phyloP scores from a whole-genome alignment of 306 rosid genomes.

The Malus fusca region DNA sequence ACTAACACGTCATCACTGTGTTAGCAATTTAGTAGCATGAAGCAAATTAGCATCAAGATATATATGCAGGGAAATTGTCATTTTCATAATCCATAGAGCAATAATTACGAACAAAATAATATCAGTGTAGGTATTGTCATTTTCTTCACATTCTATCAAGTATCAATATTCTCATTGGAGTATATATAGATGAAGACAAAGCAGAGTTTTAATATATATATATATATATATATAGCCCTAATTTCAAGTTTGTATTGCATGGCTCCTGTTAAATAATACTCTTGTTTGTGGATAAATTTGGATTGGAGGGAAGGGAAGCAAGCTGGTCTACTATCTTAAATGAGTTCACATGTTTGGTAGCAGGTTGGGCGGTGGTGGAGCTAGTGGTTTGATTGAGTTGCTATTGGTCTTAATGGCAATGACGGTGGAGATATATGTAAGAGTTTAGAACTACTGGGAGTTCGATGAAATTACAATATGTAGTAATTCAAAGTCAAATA shows the following conservation, averaged over 20 bases:
- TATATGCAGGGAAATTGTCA: background rate
- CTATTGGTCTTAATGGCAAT: no score
- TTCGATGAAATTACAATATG: no score
- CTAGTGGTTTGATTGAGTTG: background rate
- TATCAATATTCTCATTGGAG: background rate
- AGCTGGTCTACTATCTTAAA: background rate
- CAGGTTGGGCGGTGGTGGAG: background rate
- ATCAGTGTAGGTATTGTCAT: constrained; percentile 3
- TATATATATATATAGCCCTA: background rate
- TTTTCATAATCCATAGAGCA: background rate
- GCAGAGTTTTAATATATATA: background rate
- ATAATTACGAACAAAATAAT: background rate
- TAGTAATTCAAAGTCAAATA: background rate
- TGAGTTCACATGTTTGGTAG: background rate
- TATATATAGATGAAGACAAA: background rate
- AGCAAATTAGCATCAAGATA: background rate
- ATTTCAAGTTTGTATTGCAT: background rate
- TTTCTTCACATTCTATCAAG: constrained; percentile 17
- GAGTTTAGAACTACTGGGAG: no score
- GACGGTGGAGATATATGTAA: no score
- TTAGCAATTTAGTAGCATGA: no score
- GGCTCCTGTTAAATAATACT: background rate
- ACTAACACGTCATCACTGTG: no score
- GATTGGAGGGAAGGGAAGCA: background rate
- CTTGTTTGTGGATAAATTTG: background rate